A percentile compares a stretch with the other conserved stretches of the same genome.
Evolutionary conservation across 2,329 filamentous ascomycete genomes (phyloP).

Genomic region (Colletotrichum gloeosporioides): DNA sequence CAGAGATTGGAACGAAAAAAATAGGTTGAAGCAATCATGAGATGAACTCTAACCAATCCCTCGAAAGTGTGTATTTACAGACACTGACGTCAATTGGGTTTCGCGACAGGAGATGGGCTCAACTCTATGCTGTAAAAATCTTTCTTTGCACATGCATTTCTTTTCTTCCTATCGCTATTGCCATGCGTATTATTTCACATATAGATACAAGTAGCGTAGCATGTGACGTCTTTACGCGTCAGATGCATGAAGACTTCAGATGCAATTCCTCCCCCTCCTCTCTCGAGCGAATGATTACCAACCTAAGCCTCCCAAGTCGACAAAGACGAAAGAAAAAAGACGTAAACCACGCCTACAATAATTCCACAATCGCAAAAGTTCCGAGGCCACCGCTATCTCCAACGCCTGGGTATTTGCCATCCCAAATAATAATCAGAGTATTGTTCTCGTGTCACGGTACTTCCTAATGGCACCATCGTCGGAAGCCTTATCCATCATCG

Average conservation of each 20-base stretch:
- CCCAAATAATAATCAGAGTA: slow-evolving; percentile 6
- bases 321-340: neutral
- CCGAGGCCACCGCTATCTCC: neutral
- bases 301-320: neutral
- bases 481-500: neutral
- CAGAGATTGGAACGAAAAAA: neutral
- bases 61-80: neutral
- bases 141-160: neutral
- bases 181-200: neutral
- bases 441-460: neutral
- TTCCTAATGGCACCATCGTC: neutral
- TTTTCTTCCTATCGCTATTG: neutral
- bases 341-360: neutral
- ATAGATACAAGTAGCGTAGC: neutral
- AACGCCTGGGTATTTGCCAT: slow-evolving; percentile 22
- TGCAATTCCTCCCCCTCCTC: neutral
- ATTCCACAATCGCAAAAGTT: neutral
- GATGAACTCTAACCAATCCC: neutral
- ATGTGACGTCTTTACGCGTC: neutral
- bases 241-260: neutral
- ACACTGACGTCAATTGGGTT: neutral
- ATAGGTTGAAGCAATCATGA: neutral
- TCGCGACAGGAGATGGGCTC: neutral
- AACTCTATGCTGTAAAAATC: neutral
- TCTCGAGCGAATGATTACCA: neutral